Evolutionary conservation across 2,329 filamentous ascomycete genomes (phyloP).

Genomic region (Didymella pomorum): DNA sequence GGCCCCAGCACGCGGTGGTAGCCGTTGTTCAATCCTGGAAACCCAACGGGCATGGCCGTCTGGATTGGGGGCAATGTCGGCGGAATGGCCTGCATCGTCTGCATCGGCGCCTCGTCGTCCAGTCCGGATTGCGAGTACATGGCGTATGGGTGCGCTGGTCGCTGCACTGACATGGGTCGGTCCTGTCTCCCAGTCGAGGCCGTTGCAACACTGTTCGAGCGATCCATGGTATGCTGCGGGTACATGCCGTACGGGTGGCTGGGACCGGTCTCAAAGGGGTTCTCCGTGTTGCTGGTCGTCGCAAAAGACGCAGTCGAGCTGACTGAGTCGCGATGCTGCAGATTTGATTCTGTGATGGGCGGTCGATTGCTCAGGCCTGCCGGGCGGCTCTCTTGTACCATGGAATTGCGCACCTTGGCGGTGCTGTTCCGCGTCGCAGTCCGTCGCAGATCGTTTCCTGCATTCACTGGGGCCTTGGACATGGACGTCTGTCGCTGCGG

Average conservation of each 20-base stretch:
- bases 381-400: constrained; percentile 34
- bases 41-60: constrained; percentile 71
- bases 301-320: constrained; percentile 54
- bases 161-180: constrained; percentile 66
- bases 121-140: constrained; percentile 86
- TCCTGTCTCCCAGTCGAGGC: constrained; percentile 71
- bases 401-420: constrained; percentile 42
- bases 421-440: constrained; percentile 50
- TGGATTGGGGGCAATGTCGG: constrained; percentile 51
- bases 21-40: constrained; percentile 69
- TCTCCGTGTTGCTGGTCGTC: constrained; percentile 59
- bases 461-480: constrained; percentile 30
- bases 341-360: constrained; percentile 36
- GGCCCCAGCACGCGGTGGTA: constrained; percentile 79
- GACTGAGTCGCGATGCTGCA: constrained; percentile 48
- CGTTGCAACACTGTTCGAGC: constrained; percentile 73
- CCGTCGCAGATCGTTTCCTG: constrained; percentile 39
- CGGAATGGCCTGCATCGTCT: constrained; percentile 33
- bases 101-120: constrained; percentile 43
- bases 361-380: constrained; percentile 30
- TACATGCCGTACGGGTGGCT: constrained; percentile 89
- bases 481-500: constrained; percentile 37
- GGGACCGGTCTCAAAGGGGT: constrained; percentile 75
- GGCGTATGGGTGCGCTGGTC: constrained; percentile 83
- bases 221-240: constrained; percentile 67